A percentile compares a stretch with the other conserved stretches of the same genome.
Conservation (phyloP, 2,329 filamentous ascomycete species). For the Botryotinia globosa region DNA sequence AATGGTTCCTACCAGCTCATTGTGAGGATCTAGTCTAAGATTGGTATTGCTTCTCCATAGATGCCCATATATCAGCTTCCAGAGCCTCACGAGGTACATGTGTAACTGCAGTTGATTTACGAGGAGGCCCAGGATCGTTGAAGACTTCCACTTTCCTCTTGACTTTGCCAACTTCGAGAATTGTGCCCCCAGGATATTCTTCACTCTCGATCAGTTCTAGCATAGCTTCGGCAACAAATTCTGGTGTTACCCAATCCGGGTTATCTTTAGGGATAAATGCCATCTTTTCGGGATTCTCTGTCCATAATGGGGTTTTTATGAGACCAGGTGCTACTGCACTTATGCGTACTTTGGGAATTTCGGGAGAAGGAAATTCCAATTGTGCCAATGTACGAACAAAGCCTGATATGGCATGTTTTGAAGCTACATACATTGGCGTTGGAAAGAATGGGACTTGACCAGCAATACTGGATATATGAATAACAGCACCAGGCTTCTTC, state of each 20-base stretch:
- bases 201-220: conserved; percentile 41
- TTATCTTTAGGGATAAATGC: conserved; percentile 34
- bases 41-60: conserved; percentile 7
- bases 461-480: conserved; percentile 50
- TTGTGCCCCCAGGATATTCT: conserved; percentile 41
- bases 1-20: not conserved
- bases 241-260: conserved; percentile 43
- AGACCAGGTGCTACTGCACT: conserved; percentile 45
- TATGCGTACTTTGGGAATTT: conserved; percentile 41
- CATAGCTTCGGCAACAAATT: conserved; percentile 47
- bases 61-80: conserved; percentile 12
- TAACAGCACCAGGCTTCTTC: conserved; percentile 37
- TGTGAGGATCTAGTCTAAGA: not conserved
- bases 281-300: conserved; percentile 46
- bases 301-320: conserved; percentile 46
- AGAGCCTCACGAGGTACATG: not conserved
- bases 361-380: conserved; percentile 38
- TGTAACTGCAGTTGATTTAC: not conserved
- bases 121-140: conserved; percentile 43
- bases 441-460: conserved; percentile 42
- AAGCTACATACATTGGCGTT: conserved; percentile 47
- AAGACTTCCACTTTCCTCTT: conserved; percentile 39
- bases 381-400: conserved; percentile 44
- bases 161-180: conserved; percentile 43
- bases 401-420: conserved; percentile 49